These are phyloP conservation scores for Thermothielavioides terrestris DNA, from an alignment of 495 filamentous ascomycete genomes.

Conservation along the genomic window DNA sequence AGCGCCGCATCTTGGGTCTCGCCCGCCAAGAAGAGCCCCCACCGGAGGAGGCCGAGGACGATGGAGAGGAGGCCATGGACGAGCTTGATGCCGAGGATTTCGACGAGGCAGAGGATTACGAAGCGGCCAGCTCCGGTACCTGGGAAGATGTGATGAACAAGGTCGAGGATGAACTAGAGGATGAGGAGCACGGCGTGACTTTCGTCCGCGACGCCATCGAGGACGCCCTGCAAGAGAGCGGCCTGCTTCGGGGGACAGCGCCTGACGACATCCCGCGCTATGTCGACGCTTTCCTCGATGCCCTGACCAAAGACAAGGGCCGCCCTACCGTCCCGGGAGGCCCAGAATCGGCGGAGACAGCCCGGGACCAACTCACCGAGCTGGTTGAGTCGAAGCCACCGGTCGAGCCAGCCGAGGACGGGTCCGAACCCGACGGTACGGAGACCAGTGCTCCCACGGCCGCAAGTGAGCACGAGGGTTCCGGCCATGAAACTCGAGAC, in stretches of 20 bases:
- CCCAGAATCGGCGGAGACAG: slow-evolving; percentile 4
- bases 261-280: slow-evolving; percentile 30
- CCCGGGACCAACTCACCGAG: slow-evolving; percentile 6
- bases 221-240: slow-evolving; percentile 37
- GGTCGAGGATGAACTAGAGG: slow-evolving; percentile 46
- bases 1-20: slow-evolving; percentile 52
- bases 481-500: slow-evolving; percentile 10
- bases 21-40: neutral
- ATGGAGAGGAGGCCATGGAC: neutral
- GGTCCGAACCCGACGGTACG: neutral
- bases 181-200: slow-evolving; percentile 42
- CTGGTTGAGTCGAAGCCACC: neutral
- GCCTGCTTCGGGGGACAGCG: slow-evolving; percentile 29
- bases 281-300: slow-evolving; percentile 32
- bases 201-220: slow-evolving; percentile 36
- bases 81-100: slow-evolving; percentile 10
- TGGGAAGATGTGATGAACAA: slow-evolving; percentile 48
- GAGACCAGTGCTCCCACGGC: neutral
- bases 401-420: neutral
- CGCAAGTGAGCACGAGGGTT: neutral
- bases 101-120: slow-evolving; percentile 22
- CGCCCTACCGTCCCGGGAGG: neutral
- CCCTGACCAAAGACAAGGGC: slow-evolving; percentile 25
- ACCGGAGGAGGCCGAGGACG: slow-evolving; percentile 1
- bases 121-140: slow-evolving; percentile 19